These are phyloP conservation scores for Saccharomycopsis javanensis DNA, from an alignment of 805 yeast genomes.

Conservation along the genomic window DNA sequence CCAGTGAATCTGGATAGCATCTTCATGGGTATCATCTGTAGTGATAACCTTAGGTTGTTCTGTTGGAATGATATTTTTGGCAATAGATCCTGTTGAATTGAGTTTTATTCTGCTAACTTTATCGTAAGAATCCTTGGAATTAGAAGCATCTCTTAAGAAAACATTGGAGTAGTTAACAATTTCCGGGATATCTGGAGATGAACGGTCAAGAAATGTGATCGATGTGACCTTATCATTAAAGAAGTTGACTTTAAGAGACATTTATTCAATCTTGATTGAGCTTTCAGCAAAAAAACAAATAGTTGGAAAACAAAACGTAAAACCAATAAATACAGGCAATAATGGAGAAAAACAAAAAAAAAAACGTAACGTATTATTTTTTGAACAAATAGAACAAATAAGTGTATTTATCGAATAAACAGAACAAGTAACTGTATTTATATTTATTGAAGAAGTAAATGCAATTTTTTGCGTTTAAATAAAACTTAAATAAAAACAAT, in stretches of 20 bases:
- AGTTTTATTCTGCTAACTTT: constrained; percentile 47
- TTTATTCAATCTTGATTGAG: too few relatives aligned
- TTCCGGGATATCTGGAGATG: constrained; percentile 13
- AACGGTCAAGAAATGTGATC: constrained; percentile 15
- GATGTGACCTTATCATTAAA: constrained; percentile 18
- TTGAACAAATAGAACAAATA: too few relatives aligned
- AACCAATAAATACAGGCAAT: too few relatives aligned
- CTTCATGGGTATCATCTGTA: constrained; percentile 15
- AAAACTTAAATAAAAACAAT: too few relatives aligned
- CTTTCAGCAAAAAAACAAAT: background rate
- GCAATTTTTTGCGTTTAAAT: too few relatives aligned
- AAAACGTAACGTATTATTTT: too few relatives aligned
- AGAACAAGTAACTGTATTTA: too few relatives aligned
- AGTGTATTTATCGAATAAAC: too few relatives aligned
- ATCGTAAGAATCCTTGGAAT: constrained; percentile 40
- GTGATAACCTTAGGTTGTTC: constrained; percentile 15
- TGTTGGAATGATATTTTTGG: constrained; percentile 29
- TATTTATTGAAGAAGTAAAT: too few relatives aligned
- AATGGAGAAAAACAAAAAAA: too few relatives aligned
- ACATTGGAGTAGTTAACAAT: constrained; percentile 36
- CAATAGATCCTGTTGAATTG: constrained; percentile 48
- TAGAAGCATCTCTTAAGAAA: constrained; percentile 60
- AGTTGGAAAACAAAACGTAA: too few relatives aligned
- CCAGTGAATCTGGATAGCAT: constrained; percentile 38
- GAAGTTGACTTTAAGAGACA: constrained; percentile 17